Base-by-base conservation (phyloP, 164 flowering plant species). In the Aristolochia californica region DNA sequence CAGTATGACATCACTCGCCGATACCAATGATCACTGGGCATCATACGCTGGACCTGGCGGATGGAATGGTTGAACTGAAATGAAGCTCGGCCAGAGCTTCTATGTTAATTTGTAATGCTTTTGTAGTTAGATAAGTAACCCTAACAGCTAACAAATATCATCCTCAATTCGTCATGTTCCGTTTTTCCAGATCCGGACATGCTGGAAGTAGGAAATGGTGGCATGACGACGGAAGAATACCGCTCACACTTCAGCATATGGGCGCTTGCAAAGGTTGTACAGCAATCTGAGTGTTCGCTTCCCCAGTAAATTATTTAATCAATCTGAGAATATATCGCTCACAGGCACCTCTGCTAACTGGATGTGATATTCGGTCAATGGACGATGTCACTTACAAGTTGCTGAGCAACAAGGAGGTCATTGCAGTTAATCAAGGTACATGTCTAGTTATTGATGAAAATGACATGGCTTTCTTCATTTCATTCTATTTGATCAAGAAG, bases 131-230 rank as follows among this genome's bases (percentile, higher is more conserved):
- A n/a, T n/a, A n/a, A n/a, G n/a, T n/a, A n/a, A n/a, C n/a, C n/a
- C n/a, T n/a, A n/a, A n/a, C n/a, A n/a, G n/a, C n/a, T n/a, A n/a
- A n/a, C n/a, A n/a, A n/a, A n/a, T n/a, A n/a, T n/a, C n/a, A n/a
- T n/a, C n/a, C n/a, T n/a, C n/a, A n/a, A n/a, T n/a, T n/a, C n/a
- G n/a, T n/a, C n/a, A n/a, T n/a, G n/a, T n/a, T n/a, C n/a, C n/a
- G n/a, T n/a, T n/a, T n/a, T 61, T 25, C 25, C 70, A 88, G 93
- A 86, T 77, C 95, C 94, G 17, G 89, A 86, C 71, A 86, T 88
- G 95, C 83, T 89, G 34, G 97, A 89, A 71, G 90, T 89, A 44
- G 97, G 97, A 58, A 89, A 89, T 57, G 88, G 97, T 27, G 90
- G 90, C 44, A 84, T 89, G 95, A 78, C 80, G 0, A 65, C 63